Evolutionary conservation across 1,284 basidiomycete species (phyloP).

Genomic region (Pseudozyma pruni): DNA sequence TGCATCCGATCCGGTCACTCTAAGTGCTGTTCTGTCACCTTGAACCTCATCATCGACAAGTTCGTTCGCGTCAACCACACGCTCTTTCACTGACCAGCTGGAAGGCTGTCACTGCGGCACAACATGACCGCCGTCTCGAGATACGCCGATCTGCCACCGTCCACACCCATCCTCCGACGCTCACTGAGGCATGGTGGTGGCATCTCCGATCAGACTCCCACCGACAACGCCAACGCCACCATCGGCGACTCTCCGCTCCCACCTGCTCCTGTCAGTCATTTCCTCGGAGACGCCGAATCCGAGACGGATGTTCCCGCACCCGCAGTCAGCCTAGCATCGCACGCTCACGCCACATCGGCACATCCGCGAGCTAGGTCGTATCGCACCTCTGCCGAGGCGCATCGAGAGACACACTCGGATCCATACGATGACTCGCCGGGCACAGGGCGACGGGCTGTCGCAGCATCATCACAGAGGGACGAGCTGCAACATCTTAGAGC

Average conservation of each 20-base stretch:
- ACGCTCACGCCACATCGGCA: conserved; percentile 2
- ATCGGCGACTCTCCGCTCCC: conserved; percentile 46
- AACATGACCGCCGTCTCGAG: conserved; percentile 43
- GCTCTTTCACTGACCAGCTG: neutral
- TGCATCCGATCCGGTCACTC: conserved; percentile 16
- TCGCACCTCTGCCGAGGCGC: conserved; percentile 24
- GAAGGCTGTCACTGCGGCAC: neutral
- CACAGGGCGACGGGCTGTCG: conserved; percentile 32
- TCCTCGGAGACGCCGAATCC: conserved; percentile 41
- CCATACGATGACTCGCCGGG: conserved; percentile 50
- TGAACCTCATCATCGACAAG: neutral
- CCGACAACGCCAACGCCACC: conserved; percentile 40
- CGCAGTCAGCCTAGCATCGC: neutral
- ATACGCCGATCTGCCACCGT: conserved; percentile 26
- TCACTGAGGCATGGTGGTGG: conserved; percentile 29
- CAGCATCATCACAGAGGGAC: conserved; percentile 27
- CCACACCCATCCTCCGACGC: conserved; percentile 37
- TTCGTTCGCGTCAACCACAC: neutral
- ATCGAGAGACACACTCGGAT: conserved; percentile 24
- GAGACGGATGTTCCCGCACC: conserved; percentile 15
- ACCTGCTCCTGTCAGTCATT: conserved; percentile 49
- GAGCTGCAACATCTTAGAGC: conserved; percentile 34
- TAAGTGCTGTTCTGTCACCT: neutral
- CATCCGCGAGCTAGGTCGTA: conserved; percentile 16
- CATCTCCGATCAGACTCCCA: conserved; percentile 30